Base-by-base conservation (phyloP, 2,329 filamentous ascomycete species). In the Dactylonectria estremocensis region DNA sequence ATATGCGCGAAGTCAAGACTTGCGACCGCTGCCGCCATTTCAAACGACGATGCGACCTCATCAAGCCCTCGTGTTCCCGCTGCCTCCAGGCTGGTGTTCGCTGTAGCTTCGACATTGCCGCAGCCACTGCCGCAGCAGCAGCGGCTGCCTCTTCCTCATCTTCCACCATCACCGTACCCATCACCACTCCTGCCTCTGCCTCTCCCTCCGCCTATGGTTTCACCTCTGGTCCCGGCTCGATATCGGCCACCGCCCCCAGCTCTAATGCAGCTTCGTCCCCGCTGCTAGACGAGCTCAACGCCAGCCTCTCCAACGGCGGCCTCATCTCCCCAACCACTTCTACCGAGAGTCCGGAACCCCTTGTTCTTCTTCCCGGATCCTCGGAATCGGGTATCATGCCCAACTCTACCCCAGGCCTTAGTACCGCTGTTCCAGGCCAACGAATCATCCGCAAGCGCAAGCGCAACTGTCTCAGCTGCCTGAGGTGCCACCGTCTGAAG, bases 1-100 rank as follows among this genome's bases (percentile, higher is more conserved):
- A 75, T 64, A 76, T 77, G 73, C 77, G 78, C 54, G 78, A 80
- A 69, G 76, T 81, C 64, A 80, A 77, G 73, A 80, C 79, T 37
- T 81, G 79, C 71, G 77, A 79, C 61, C 77, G 79, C 57, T 81
- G 79, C 64, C 79, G 79, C 56, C 77, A 79, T 55, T 80, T 79
- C 69, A 80, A 80, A 68, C 77, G 79, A 49, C 75, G 79, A 52
- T 81, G 79, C 70, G 79, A 81, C 58, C 76, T 80, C 11, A 63
- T 79, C 46, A 80, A 79, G 68, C 79, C 79, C 10, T 74, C 78
- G 2, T 81, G 79, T 66, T 76, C 78, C 8, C 76, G 79, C 46
- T 81, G 79, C 62, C 66, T 78, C 4, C 77, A 80, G 59, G 79
- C 78, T 3, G 74, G 77, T 24, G 74, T 79, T 20, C 75, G 72